Conservation (phyloP, 805 yeast species). For the Peterozyma xylosa region DNA sequence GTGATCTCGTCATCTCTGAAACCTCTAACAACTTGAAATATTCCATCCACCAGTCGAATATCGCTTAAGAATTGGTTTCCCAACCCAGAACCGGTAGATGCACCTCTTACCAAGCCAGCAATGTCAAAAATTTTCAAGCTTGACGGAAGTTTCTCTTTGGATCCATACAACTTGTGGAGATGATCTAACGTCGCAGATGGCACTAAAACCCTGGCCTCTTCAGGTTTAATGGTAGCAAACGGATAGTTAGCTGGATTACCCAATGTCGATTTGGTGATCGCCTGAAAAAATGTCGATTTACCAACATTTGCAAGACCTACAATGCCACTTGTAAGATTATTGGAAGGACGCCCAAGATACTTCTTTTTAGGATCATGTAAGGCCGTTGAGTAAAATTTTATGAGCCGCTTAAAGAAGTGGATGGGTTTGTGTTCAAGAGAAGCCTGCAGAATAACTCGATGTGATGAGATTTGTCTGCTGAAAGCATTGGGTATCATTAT, state of each 20-base stretch:
- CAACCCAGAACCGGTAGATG: conserved; percentile 93
- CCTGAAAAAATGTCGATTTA: conserved; percentile 95
- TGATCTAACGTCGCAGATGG: conserved; percentile 85
- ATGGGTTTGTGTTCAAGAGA: too few species aligned
- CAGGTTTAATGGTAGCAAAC: conserved; percentile 96
- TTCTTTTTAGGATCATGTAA: too few species aligned
- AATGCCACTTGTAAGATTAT: conserved; percentile 58
- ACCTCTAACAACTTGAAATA: conserved; percentile 95
- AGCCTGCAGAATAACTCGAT: too few species aligned
- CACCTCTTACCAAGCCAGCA: conserved; percentile 97
- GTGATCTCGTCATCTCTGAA: conserved; percentile 97
- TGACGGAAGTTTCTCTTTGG: conserved; percentile 87
- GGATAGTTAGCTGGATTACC: conserved; percentile 99
- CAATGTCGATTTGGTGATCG: conserved; percentile 84
- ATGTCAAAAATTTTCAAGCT: conserved; percentile 90
- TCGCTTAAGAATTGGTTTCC: conserved; percentile 97
- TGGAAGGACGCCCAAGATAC: conserved; percentile 29
- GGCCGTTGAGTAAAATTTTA: too few species aligned
- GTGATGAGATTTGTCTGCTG: too few species aligned
- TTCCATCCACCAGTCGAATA: conserved; percentile 96
- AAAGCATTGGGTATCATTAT: too few species aligned
- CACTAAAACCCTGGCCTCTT: conserved; percentile 92
- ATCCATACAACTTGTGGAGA: conserved; percentile 65
- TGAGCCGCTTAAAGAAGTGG: too few species aligned
- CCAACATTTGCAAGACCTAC: conserved; percentile 96